These are phyloP conservation scores for Blastobotrys persicus DNA, from an alignment of 1,139 yeast species.

Conservation along the genomic window DNA sequence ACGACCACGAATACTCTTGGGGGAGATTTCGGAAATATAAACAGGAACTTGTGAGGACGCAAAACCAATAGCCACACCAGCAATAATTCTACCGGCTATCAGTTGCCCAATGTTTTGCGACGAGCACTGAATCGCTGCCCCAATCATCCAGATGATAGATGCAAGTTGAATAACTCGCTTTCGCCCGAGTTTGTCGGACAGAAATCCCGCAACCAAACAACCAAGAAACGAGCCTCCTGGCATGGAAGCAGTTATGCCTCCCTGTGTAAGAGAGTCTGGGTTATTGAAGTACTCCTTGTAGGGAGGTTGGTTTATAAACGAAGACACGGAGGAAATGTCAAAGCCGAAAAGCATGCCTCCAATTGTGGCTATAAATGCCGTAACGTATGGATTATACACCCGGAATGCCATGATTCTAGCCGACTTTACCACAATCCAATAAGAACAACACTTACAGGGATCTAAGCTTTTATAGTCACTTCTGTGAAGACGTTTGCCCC, in stretches of 20 bases:
- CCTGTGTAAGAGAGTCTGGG: slow-evolving; percentile 53
- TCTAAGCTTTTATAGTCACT: not conserved
- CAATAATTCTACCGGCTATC: slow-evolving; percentile 58
- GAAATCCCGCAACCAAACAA: slow-evolving; percentile 35
- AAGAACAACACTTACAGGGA: not conserved
- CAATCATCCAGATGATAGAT: slow-evolving; percentile 70
- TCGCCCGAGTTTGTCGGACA: slow-evolving; percentile 76
- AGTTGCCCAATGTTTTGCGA: slow-evolving; percentile 73
- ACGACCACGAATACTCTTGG: slow-evolving; percentile 62
- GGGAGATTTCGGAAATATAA: slow-evolving; percentile 69
- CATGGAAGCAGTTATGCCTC: slow-evolving; percentile 93
- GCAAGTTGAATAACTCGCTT: slow-evolving; percentile 74
- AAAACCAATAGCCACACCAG: slow-evolving; percentile 70
- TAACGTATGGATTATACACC: slow-evolving; percentile 38
- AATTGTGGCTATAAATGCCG: slow-evolving; percentile 60
- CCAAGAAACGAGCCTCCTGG: slow-evolving; percentile 78
- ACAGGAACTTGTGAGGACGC: slow-evolving; percentile 72
- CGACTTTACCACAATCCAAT: too few relatives aligned
- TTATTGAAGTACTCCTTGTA: slow-evolving; percentile 43
- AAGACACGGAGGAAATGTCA: slow-evolving; percentile 89
- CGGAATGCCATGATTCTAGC: slow-evolving; percentile 5
- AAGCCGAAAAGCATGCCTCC: slow-evolving; percentile 96
- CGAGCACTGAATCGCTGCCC: slow-evolving; percentile 79
- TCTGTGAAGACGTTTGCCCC: not conserved
- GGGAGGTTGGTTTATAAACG: slow-evolving; percentile 70